A percentile compares a stretch with the other conserved stretches of the same genome.
phyloP scores from a whole-genome alignment of 140 eudicot species.

The Ambrosia hybrid region DNA sequence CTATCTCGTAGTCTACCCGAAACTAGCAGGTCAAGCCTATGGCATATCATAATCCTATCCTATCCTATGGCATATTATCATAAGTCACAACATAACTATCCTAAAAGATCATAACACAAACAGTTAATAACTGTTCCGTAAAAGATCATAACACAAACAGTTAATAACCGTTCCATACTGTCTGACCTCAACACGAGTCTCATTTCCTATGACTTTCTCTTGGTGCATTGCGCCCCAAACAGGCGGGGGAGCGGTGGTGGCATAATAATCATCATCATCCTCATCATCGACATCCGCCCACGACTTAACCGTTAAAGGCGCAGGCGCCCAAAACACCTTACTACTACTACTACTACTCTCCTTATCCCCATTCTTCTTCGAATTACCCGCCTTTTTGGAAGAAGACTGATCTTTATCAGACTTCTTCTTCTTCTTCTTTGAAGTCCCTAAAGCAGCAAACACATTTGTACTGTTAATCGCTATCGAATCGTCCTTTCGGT shows the following conservation, averaged over 20 bases:
- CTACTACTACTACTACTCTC: slow-evolving; percentile 32
- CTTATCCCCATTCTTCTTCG: slow-evolving; percentile 43
- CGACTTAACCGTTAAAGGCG: slow-evolving; percentile 65
- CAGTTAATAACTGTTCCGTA: background rate
- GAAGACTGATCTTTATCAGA: slow-evolving; percentile 44
- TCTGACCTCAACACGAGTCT: slow-evolving; percentile 52
- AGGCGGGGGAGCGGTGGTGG: slow-evolving; percentile 68
- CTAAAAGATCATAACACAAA: background rate
- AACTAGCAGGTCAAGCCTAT: slow-evolving; percentile 3
- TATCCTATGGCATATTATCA: too few species aligned
- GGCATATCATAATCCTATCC: background rate
- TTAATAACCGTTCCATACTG: background rate
- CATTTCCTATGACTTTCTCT: slow-evolving; percentile 39
- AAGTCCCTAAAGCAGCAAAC: slow-evolving; percentile 79
- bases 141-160: background rate
- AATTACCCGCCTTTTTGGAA: slow-evolving; percentile 42
- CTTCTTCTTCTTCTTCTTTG: slow-evolving; percentile 77
- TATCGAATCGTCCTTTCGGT: slow-evolving; percentile 62
- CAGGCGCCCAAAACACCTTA: slow-evolving; percentile 73
- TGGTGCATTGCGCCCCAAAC: slow-evolving; percentile 50
- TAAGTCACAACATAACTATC: too few species aligned
- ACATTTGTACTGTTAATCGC: slow-evolving; percentile 75
- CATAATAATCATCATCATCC: slow-evolving; percentile 87
- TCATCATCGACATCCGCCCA: slow-evolving; percentile 99
- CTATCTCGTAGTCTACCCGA: background rate